These are phyloP conservation scores for Pseudevernia furfuracea DNA, from an alignment of 495 filamentous ascomycete genomes.

Conservation along the genomic window DNA sequence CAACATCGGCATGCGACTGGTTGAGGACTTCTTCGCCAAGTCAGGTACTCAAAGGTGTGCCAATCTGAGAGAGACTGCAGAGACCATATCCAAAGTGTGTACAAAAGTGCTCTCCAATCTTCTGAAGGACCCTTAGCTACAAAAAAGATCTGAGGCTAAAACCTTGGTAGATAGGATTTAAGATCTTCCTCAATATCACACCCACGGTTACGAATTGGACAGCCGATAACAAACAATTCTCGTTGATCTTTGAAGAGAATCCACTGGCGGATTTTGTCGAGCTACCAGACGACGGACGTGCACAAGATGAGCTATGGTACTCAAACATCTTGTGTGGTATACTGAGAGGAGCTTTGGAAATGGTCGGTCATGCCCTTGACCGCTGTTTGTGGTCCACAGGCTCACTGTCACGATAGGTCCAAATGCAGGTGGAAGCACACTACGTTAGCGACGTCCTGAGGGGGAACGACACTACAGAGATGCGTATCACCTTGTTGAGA, in stretches of 20 bases:
- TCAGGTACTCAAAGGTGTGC: constrained; percentile 79
- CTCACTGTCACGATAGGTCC: constrained; percentile 48
- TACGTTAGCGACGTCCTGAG: constrained; percentile 92
- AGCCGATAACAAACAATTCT: constrained; percentile 91
- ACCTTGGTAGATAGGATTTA: constrained; percentile 74
- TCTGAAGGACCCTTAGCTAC: neutral
- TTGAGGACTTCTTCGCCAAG: constrained; percentile 96
- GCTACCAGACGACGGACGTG: constrained; percentile 87
- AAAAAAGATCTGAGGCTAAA: neutral
- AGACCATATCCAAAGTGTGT: constrained; percentile 86
- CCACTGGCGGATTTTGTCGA: constrained; percentile 96
- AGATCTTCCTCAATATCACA: constrained; percentile 98
- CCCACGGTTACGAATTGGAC: constrained; percentile 93
- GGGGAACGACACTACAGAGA: constrained; percentile 93
- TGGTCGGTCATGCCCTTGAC: constrained; percentile 49
- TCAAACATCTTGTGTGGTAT: constrained; percentile 96
- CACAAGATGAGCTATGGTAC: constrained; percentile 97
- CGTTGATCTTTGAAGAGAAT: constrained; percentile 92
- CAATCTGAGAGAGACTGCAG: constrained; percentile 91
- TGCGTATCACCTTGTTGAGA: constrained; percentile 84
- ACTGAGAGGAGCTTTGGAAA: constrained; percentile 82
- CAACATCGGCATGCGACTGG: constrained; percentile 91
- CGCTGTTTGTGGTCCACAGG: neutral
- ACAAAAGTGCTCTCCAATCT: neutral
- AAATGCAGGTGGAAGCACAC: constrained; percentile 97